phyloP scores from a whole-genome alignment of 768 basidiomycete species.

The Kwoniella sp. region DNA sequence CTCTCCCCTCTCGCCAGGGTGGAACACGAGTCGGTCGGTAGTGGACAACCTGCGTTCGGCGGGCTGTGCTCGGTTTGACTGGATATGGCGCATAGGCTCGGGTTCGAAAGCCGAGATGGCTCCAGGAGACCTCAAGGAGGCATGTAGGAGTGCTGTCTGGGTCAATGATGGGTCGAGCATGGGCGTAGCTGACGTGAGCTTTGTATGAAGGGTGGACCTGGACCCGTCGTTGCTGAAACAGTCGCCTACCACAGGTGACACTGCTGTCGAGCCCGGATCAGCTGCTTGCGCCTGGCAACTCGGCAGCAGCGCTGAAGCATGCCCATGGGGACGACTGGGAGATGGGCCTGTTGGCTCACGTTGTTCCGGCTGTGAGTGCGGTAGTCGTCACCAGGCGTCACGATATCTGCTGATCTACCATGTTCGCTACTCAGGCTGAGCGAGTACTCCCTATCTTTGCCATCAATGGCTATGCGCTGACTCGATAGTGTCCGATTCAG shows the following conservation, averaged over 20 bases:
- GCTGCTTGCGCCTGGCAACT: neutral
- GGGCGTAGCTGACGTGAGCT: constrained; percentile 4
- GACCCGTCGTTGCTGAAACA: neutral
- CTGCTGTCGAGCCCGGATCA: constrained; percentile 13
- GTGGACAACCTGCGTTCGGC: neutral
- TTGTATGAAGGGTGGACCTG: neutral
- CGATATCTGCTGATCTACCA: neutral
- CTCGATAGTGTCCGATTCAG: too few species aligned
- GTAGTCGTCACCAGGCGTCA: neutral
- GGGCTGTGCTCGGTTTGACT: constrained; percentile 11
- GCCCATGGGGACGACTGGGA: constrained; percentile 1
- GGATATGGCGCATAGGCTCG: constrained; percentile 21
- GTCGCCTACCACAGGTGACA: constrained; percentile 2
- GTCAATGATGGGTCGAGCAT: neutral
- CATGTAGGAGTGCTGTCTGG: constrained; percentile 8
- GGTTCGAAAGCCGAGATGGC: neutral
- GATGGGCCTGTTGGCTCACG: constrained; percentile 13
- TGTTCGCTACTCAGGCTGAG: neutral
- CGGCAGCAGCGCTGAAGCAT: neutral
- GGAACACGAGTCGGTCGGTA: neutral
- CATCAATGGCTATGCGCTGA: neutral
- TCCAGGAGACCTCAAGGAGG: neutral
- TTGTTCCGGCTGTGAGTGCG: constrained; percentile 19
- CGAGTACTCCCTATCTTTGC: neutral
- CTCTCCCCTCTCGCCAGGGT: constrained; percentile 11